Percentiles rank a stretch among this genome's conserved stretches.
Evolutionary conservation across 768 basidiomycete genomes (phyloP).

Genomic region (Suillus sp.): DNA sequence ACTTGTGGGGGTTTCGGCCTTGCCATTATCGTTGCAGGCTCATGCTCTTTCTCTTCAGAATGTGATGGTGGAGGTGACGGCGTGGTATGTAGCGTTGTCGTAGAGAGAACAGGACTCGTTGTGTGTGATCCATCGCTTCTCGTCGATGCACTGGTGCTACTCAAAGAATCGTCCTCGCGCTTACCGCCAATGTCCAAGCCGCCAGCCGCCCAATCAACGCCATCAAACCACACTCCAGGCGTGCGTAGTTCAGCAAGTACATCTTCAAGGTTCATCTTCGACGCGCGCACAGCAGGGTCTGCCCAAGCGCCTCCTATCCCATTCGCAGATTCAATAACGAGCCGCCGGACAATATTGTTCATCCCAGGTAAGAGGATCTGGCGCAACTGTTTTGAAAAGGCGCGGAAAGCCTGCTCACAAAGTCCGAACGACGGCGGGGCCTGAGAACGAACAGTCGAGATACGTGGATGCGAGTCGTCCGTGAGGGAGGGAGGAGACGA

Average conservation of each 20-base stretch:
- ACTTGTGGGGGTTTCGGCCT: conserved; percentile 33
- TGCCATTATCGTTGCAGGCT: conserved; percentile 18
- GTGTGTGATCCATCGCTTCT: conserved; percentile 54
- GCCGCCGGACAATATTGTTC: conserved; percentile 64
- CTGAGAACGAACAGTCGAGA: conserved; percentile 48
- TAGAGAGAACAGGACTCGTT: conserved; percentile 75
- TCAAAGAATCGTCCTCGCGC: conserved; percentile 51
- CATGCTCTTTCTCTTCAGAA: conserved; percentile 37
- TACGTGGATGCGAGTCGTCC: conserved; percentile 48
- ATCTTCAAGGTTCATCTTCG: conserved; percentile 61
- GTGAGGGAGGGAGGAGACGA: conserved; percentile 13
- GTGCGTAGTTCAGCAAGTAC: conserved; percentile 58
- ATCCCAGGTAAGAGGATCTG: conserved; percentile 64
- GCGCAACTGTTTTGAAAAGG: conserved; percentile 60
- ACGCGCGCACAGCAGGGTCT: conserved; percentile 59
- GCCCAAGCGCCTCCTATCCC: conserved; percentile 31
- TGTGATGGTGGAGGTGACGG: conserved; percentile 66
- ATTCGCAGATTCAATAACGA: conserved; percentile 63
- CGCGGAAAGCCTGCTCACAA: conserved; percentile 64
- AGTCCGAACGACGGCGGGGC: conserved; percentile 62
- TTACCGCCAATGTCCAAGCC: conserved; percentile 21
- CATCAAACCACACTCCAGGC: conserved; percentile 69
- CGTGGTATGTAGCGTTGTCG: conserved; percentile 76
- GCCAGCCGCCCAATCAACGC: conserved; percentile 59
- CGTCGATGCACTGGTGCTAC: conserved; percentile 44